Conservation (phyloP, 164 flowering plant genomes). For the Euptelea pleiosperma region DNA sequence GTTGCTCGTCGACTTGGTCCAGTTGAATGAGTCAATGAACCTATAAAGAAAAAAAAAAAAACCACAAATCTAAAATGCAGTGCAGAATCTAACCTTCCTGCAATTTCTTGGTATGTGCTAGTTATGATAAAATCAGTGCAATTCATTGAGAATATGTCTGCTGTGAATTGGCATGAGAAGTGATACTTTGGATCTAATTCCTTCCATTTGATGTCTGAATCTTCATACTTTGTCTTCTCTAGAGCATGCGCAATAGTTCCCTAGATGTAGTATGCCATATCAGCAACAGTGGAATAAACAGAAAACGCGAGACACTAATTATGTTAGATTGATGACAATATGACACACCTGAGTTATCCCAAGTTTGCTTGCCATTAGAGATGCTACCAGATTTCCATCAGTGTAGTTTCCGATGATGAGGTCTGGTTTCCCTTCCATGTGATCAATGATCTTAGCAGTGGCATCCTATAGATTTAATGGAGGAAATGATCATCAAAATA, state of each 20-base stretch:
- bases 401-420: conserved; percentile 89
- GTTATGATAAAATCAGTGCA: conserved; percentile 89
- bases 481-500: not conserved
- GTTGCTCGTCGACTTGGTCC: not conserved
- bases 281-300: not conserved
- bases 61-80: no score
- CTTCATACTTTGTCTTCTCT: conserved; percentile 95
- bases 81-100: conserved; percentile 73
- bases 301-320: not conserved
- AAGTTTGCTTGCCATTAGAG: conserved; percentile 79
- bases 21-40: not conserved
- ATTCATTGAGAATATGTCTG: conserved; percentile 89
- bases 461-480: conserved; percentile 52
- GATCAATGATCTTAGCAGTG: conserved; percentile 54
- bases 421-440: conserved; percentile 85
- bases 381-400: conserved; percentile 90
- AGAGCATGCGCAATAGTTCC: conserved; percentile 97
- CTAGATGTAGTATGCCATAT: conserved; percentile 25
- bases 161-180: conserved; percentile 94
- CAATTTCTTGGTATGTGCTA: conserved; percentile 96
- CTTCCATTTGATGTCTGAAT: conserved; percentile 89
- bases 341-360: conserved; percentile 73
- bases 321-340: not conserved
- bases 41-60: no score
- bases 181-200: conserved; percentile 79